These are phyloP conservation scores for Liriodendron chinense DNA, from an alignment of 164 flowering plant species.

Conservation along the genomic window DNA sequence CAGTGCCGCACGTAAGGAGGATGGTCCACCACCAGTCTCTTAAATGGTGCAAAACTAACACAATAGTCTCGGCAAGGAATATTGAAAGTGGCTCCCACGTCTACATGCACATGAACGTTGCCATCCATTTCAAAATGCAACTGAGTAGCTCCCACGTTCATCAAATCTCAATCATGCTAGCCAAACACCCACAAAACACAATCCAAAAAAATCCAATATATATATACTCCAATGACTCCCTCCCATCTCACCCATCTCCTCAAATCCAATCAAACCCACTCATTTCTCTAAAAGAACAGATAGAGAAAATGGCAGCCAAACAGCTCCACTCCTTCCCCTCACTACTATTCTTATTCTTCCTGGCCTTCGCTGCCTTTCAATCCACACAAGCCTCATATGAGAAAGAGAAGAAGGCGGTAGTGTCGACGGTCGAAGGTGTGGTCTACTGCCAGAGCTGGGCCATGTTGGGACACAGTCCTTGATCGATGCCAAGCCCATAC, in stretches of 20 bases:
- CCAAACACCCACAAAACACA: background rate
- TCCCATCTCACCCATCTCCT: background rate
- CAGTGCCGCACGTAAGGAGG: background rate
- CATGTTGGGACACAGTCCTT: conserved; percentile 52
- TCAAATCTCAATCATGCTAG: background rate
- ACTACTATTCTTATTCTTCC: conserved; percentile 31
- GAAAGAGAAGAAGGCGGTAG: conserved; percentile 22
- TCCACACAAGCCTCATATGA: conserved; percentile 16
- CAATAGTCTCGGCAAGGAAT: conserved; percentile 2
- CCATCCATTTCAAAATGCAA: background rate
- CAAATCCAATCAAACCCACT: background rate
- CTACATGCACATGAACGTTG: background rate
- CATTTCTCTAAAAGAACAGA: background rate
- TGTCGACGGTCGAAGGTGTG: conserved; percentile 71
- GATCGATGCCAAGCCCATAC: conserved; percentile 50
- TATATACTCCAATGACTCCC: background rate
- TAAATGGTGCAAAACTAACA: background rate
- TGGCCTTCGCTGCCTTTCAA: conserved; percentile 35
- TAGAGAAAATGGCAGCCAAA: conserved; percentile 38
- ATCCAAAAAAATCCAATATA: background rate
- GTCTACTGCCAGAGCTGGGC: conserved; percentile 86
- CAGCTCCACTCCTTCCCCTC: conserved; percentile 19
- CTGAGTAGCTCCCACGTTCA: conserved; percentile 9
- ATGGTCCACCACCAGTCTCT: background rate
- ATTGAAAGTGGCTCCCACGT: background rate